Evolutionary conservation across 2,329 filamentous ascomycete genomes (phyloP).

Genomic region (Tolypocladium ophioglossoides): DNA sequence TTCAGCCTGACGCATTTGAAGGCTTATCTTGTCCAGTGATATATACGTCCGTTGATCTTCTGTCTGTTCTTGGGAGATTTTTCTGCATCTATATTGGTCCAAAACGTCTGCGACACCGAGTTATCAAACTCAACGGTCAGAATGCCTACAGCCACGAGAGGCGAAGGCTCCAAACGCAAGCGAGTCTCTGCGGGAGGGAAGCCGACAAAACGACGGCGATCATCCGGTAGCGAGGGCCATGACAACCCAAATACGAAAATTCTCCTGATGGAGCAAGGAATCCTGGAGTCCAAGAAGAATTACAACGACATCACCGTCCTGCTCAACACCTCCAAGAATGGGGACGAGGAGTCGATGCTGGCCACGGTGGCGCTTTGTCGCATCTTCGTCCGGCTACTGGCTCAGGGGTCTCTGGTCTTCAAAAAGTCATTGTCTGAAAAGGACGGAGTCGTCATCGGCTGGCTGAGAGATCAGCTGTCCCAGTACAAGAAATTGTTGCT

Average conservation of each 20-base stretch:
- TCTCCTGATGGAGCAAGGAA: slow-evolving; percentile 65
- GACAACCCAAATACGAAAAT: slow-evolving; percentile 55
- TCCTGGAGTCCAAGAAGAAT: slow-evolving; percentile 76
- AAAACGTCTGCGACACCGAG: background rate
- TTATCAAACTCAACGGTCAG: background rate
- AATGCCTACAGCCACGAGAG: slow-evolving; percentile 14
- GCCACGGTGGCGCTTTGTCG: slow-evolving; percentile 76
- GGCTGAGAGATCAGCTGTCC: slow-evolving; percentile 65
- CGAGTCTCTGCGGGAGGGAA: slow-evolving; percentile 30
- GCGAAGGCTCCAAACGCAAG: slow-evolving; percentile 37
- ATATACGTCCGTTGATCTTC: too few species aligned
- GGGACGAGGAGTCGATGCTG: slow-evolving; percentile 45
- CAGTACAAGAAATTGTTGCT: slow-evolving; percentile 60
- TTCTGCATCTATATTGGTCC: background rate
- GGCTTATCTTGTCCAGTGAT: background rate
- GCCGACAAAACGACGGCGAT: slow-evolving; percentile 40
- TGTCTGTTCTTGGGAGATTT: background rate
- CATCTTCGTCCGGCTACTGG: slow-evolving; percentile 73
- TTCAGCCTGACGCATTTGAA: background rate
- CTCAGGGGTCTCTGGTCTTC: slow-evolving; percentile 58
- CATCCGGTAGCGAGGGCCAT: slow-evolving; percentile 30
- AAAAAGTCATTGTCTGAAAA: slow-evolving; percentile 58
- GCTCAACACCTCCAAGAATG: slow-evolving; percentile 41
- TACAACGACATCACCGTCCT: slow-evolving; percentile 83
- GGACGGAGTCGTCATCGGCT: slow-evolving; percentile 62